phyloP scores from a whole-genome alignment of 495 filamentous ascomycete genomes.

The Monascus purpureus region DNA sequence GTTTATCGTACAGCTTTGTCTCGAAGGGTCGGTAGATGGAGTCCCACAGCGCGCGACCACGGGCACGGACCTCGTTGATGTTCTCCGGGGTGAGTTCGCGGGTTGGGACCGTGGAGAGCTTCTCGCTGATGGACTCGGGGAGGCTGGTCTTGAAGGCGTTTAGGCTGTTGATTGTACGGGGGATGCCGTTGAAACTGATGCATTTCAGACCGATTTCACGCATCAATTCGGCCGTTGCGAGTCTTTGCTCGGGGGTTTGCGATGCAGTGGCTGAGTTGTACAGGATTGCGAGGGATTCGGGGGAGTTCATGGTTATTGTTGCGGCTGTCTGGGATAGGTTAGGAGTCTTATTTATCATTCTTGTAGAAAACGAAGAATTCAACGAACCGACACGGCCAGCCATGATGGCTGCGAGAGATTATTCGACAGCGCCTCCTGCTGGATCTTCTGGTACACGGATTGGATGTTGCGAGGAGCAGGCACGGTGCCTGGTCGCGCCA shows the following conservation, averaged over 20 bases:
- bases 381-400: constrained; percentile 47
- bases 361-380: neutral
- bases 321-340: constrained; percentile 40
- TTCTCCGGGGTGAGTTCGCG: constrained; percentile 33
- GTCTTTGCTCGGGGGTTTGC: constrained; percentile 18
- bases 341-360: constrained; percentile 2
- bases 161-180: constrained; percentile 66
- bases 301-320: constrained; percentile 65
- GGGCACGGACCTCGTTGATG: constrained; percentile 32
- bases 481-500: constrained; percentile 50
- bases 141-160: constrained; percentile 46
- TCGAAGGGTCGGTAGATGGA: constrained; percentile 61
- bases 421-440: constrained; percentile 34
- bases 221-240: constrained; percentile 58
- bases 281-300: constrained; percentile 43
- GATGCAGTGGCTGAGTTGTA: constrained; percentile 35
- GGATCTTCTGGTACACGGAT: constrained; percentile 45
- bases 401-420: constrained; percentile 46
- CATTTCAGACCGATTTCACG: constrained; percentile 70
- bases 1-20: constrained; percentile 48
- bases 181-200: constrained; percentile 75
- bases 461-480: constrained; percentile 46
- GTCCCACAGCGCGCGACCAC: constrained; percentile 52
- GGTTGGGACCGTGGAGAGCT: constrained; percentile 34
- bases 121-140: constrained; percentile 28